Base-by-base conservation (phyloP, 306 rosid genomes). In the Trifolium fragiferum region DNA sequence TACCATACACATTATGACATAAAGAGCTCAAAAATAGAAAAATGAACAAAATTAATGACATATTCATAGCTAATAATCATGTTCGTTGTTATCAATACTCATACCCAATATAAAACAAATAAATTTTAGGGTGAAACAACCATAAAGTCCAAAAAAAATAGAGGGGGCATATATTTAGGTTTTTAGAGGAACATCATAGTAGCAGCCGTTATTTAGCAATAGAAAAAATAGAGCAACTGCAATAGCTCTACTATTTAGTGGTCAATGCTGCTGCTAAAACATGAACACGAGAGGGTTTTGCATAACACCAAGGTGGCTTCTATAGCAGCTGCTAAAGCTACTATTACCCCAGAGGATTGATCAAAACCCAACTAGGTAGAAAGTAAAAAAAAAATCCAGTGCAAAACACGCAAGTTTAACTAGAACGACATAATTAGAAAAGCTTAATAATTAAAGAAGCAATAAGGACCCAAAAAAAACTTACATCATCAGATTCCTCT, bases 401-500 rank as follows among this genome's bases (percentile, higher is more conserved):
- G 27, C 30, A 82, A 20, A 41, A 51, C 25, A 73, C 21, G 20
- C 35, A 16, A 7, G n/a, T n/a, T n/a, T n/a, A n/a, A n/a, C n/a
- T n/a, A 41, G 3, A 23, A 55, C 33, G 25, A 5, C 51, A 27
- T 4, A 62, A 68, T 20, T 14, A 25, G 5, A 58, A 65, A 0
- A 35, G 14, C 10, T 13, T 54, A 30, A 61, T 4, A 18, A 12
- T 7, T 7, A 3, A 49, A 14, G 38, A 66, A 20, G 20, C 6
- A 38, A 16, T 4, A 8, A 7, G 19, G 19, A 6, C 5, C 0
- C 3, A 11, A 3, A 13, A 30, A 38, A 46, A 27, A 76, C 91
- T 86, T 85, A 90, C 96, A 55, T 93, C 96, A 46, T 89, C 94
- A 0, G 94, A 87, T 75, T 90, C 95, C 75, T 90, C 95, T 33